Evolutionary conservation across 2,329 filamentous ascomycete genomes (phyloP).

Genomic region (Aureobasidium sp.): DNA sequence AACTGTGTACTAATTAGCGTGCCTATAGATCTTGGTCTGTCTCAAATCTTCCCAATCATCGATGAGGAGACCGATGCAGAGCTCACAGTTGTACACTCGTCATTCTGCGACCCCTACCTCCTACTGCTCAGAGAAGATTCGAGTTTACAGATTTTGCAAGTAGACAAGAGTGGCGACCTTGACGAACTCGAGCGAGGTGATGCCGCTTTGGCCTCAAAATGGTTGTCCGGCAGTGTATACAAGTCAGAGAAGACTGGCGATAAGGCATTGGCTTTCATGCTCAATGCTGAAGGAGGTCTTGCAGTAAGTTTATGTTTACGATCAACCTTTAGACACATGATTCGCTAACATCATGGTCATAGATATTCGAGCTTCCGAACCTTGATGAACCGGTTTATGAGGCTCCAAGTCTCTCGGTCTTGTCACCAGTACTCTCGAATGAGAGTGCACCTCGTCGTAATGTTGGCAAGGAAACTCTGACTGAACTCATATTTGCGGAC

Average conservation of each 20-base stretch:
- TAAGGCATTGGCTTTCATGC: conserved; percentile 65
- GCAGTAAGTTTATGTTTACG: conserved; percentile 50
- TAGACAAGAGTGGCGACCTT: conserved; percentile 74
- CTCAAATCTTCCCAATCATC: conserved; percentile 85
- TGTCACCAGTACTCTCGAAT: conserved; percentile 67
- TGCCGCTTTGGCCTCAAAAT: conserved; percentile 56
- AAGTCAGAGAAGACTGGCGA: conserved; percentile 49
- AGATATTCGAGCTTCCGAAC: conserved; percentile 73
- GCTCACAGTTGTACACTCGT: conserved; percentile 69
- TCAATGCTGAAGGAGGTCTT: conserved; percentile 67
- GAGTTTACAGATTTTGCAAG: conserved; percentile 70
- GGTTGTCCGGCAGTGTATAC: conserved; percentile 80
- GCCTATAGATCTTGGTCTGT: conserved; percentile 66
- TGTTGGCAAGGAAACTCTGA: conserved; percentile 63
- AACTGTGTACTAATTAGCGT: neutral
- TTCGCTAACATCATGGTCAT: conserved; percentile 3
- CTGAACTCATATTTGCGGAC: conserved; percentile 76
- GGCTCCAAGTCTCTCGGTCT: conserved; percentile 68
- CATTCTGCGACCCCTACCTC: conserved; percentile 80
- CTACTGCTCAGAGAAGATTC: conserved; percentile 77
- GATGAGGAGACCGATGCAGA: conserved; percentile 85
- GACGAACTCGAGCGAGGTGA: conserved; percentile 69
- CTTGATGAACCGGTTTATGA: conserved; percentile 64
- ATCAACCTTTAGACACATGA: neutral
- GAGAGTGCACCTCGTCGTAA: conserved; percentile 65